Conservation (phyloP, 2,329 filamentous ascomycete species). For the Sporothrix dimorphospora region DNA sequence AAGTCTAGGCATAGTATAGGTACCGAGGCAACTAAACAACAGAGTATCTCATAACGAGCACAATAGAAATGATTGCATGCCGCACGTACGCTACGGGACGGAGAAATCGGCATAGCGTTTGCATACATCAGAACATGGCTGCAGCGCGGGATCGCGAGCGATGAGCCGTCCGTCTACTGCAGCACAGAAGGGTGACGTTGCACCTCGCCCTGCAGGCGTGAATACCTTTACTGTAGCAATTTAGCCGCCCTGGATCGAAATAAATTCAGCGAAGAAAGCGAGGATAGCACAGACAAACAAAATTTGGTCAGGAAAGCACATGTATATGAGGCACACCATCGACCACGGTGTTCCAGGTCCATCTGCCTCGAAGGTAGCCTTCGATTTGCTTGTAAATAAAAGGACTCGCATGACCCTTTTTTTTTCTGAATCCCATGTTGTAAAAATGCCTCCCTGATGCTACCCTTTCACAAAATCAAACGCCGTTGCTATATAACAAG, state of each 20-base stretch:
- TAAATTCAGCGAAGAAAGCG: neutral
- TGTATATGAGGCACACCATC: too few species aligned
- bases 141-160: neutral
- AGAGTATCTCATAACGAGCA: neutral
- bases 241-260: slow-evolving; percentile 1
- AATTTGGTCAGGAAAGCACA: neutral
- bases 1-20: neutral
- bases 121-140: neutral
- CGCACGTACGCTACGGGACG: neutral
- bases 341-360: too few species aligned
- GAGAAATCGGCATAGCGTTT: neutral
- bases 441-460: slow-evolving; percentile 13
- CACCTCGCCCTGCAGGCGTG: neutral
- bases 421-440: neutral
- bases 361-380: neutral
- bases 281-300: neutral
- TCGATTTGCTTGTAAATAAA: neutral
- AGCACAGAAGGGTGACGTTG: slow-evolving; percentile 12
- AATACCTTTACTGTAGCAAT: neutral
- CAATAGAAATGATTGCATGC: slow-evolving; percentile 15
- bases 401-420: neutral
- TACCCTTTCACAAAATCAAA: neutral
- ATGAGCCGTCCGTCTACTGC: neutral
- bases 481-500: slow-evolving; percentile 4
- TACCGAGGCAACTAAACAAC: neutral